Evolutionary conservation across 2,329 filamentous ascomycete species (phyloP).

Genomic region (Phialophora expanda): DNA sequence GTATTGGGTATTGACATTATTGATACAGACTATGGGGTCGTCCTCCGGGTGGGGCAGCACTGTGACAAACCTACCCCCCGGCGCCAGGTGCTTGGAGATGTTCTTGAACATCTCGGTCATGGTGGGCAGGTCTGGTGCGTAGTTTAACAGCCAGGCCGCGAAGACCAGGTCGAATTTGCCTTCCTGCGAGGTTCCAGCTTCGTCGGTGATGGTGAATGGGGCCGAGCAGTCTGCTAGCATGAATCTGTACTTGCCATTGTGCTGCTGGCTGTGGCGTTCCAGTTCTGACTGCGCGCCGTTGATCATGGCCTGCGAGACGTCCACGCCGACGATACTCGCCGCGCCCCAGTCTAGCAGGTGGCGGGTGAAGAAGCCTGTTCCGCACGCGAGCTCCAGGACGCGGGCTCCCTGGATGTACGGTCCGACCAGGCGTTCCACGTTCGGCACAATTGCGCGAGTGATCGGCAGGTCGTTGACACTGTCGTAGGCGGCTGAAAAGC

Average conservation of each 20-base stretch:
- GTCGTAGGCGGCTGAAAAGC: slow-evolving; percentile 14
- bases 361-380: slow-evolving; percentile 47
- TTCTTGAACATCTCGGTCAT: slow-evolving; percentile 47
- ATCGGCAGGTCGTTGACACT: slow-evolving; percentile 22
- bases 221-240: slow-evolving; percentile 7
- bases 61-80: slow-evolving; percentile 45
- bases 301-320: slow-evolving; percentile 47
- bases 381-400: slow-evolving; percentile 49
- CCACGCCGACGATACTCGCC: slow-evolving; percentile 45
- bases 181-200: slow-evolving; percentile 4
- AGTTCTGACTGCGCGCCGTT: slow-evolving; percentile 36
- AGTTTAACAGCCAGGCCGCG: slow-evolving; percentile 49
- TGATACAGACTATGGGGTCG: slow-evolving; percentile 36
- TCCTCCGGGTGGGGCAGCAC: slow-evolving; percentile 41
- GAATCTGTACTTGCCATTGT: slow-evolving; percentile 11
- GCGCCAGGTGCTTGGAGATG: slow-evolving; percentile 45
- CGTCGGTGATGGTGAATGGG: slow-evolving; percentile 6
- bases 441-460: slow-evolving; percentile 17
- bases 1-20: slow-evolving; percentile 16
- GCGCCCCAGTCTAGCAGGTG: slow-evolving; percentile 46
- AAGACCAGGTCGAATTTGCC: slow-evolving; percentile 47
- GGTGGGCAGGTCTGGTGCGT: slow-evolving; percentile 41
- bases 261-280: neutral
- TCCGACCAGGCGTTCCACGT: slow-evolving; percentile 16
- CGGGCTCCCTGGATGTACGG: slow-evolving; percentile 18